Evolutionary conservation across 192 early-diverging fungal genomes (phyloP), one percentile per base, ranked within the genome.

Genomic region (Coemansia sp.): DNA sequence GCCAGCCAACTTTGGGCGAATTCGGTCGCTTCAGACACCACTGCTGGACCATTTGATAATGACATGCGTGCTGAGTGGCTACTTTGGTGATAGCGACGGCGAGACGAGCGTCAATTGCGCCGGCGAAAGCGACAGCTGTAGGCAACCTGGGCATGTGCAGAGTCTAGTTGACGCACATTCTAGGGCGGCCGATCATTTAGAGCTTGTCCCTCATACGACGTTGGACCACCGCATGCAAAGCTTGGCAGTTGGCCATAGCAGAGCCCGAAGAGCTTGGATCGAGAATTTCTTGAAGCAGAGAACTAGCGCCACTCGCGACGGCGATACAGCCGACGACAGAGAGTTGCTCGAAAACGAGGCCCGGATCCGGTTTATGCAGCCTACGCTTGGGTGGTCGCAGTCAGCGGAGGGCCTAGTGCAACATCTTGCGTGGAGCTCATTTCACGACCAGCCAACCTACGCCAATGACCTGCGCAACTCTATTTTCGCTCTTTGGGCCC

Each of bases 201-300:
- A 75, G 26, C 69, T 80, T 17, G 60, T 80, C 37, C 78, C 78
- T 17, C 78, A 80, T 30, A 80, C 78, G 30, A 72, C 78, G 1
- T 46, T 80, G 55, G 69, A 75, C 49, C 57, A 63, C 47, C 62
- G 40, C 33, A 72, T 72, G 69, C 78, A 80, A 49, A 68, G 28
- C 42, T 40, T 72, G 37, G 73, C 78, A 8, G 35, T 68, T 23
- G 78, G 68, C 3, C 78, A 80, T 35, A 66, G 62, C 23, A 57
- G 52, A 13, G 69, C 78, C 10, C 73, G 69, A 61, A 72, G 71
- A 59, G 52, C 66, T 2, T 80, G 78, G 78, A 58, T 65, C 26
- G 46, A 61, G 63, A 69, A 6, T 28, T 55, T 55, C 26, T 21
- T 55, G 52, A 26, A 55, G 52, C 52, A 14, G 28, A 30, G 14